phyloP scores from a whole-genome alignment of 768 basidiomycete species.

The Amanita polypyramis region DNA sequence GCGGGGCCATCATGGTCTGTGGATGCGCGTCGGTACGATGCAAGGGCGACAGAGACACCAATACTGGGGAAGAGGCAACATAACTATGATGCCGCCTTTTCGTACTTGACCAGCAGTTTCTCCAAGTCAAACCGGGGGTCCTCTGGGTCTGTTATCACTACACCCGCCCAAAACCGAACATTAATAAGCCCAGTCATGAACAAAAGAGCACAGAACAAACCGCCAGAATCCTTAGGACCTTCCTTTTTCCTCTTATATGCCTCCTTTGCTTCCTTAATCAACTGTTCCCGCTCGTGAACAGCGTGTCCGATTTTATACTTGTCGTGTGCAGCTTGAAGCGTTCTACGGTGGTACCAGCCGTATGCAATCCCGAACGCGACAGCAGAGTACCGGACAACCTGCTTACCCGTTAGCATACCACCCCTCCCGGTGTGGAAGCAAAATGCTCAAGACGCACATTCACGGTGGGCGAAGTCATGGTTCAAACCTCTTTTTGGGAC shows the following conservation, averaged over 20 bases:
- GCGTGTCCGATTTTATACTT: constrained; percentile 66
- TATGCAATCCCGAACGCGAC: constrained; percentile 81
- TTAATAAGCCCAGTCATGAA: constrained; percentile 1
- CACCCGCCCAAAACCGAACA: not conserved
- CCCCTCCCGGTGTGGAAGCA: not conserved
- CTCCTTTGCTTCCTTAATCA: constrained; percentile 81
- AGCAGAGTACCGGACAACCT: constrained; percentile 91
- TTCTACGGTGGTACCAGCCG: constrained; percentile 86
- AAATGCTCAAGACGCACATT: constrained; percentile 35
- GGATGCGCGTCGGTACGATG: not conserved
- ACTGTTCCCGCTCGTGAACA: constrained; percentile 58
- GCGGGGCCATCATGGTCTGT: not conserved
- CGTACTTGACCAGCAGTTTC: constrained; percentile 71
- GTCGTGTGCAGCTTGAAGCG: constrained; percentile 77
- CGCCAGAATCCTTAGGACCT: constrained; percentile 35
- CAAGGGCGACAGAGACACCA: not conserved
- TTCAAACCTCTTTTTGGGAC: constrained; percentile 7
- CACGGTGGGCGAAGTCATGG: constrained; percentile 66
- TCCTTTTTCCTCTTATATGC: constrained; percentile 80
- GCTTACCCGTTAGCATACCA: constrained; percentile 5
- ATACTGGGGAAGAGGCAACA: not conserved
- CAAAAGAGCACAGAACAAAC: constrained; percentile 31
- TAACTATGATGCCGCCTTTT: constrained; percentile 49
- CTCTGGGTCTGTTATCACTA: constrained; percentile 90
- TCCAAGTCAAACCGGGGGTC: constrained; percentile 95